Evolutionary conservation across 331 rosid species (phyloP).

Genomic region (Stylosanthes scabra): DNA sequence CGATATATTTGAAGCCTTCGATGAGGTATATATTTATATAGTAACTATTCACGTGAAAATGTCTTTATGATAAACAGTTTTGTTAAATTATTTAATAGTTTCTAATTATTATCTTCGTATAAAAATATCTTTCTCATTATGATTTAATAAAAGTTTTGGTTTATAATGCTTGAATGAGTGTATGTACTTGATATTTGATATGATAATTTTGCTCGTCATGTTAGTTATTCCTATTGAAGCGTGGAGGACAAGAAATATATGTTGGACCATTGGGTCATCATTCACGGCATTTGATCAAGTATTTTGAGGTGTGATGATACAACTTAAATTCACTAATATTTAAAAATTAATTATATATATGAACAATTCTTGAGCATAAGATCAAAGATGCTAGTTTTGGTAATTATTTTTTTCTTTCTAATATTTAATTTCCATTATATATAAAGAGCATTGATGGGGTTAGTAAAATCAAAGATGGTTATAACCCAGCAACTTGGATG

Average conservation of each 20-base stretch:
- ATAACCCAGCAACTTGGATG: conserved; percentile 82
- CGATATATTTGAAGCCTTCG: conserved; percentile 70
- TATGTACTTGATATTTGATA: too few relatives aligned
- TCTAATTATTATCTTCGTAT: too few relatives aligned
- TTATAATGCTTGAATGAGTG: too few relatives aligned
- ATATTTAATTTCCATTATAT: conserved; percentile 7
- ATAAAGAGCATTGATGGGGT: conserved; percentile 63
- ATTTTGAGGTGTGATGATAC: conserved; percentile 64
- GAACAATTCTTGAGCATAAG: not conserved
- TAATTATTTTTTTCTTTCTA: conserved; percentile 2
- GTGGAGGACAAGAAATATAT: conserved; percentile 86
- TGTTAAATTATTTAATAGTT: too few relatives aligned
- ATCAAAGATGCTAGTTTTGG: not conserved
- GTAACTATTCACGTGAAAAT: too few relatives aligned
- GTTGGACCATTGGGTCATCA: conserved; percentile 84
- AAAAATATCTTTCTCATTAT: too few relatives aligned
- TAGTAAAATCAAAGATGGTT: conserved; percentile 58
- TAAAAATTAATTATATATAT: not conserved
- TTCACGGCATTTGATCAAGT: conserved; percentile 63
- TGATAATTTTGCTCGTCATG: conserved; percentile 20
- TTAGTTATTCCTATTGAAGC: conserved; percentile 79
- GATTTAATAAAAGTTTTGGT: too few relatives aligned
- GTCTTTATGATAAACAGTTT: too few relatives aligned
- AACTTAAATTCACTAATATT: not conserved
- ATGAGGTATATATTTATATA: conserved; percentile 45